phyloP scores from a whole-genome alignment of 176 grass and related monocot species.

The Rhynchospora tenuis region DNA sequence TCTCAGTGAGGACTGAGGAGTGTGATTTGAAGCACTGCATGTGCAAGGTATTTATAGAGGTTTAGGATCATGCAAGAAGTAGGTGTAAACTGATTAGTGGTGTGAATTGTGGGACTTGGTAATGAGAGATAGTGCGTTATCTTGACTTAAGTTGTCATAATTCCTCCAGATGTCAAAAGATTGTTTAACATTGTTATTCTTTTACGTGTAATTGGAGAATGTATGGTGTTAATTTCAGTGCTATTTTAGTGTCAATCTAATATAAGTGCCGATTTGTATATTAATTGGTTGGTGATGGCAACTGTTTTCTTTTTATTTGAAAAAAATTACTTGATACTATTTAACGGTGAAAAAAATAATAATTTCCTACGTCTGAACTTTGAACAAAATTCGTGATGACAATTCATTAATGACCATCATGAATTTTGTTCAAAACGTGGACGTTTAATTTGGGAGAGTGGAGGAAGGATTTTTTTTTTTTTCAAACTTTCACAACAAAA shows the following conservation, averaged over 20 bases:
- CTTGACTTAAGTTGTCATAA: conserved; percentile 25
- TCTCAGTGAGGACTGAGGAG: background rate
- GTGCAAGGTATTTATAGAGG: conserved; percentile 29
- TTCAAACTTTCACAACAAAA: too few species aligned
- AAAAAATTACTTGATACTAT: background rate
- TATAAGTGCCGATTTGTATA: background rate
- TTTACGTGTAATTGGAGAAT: too few species aligned
- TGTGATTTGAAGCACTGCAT: background rate
- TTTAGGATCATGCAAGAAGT: conserved; percentile 14
- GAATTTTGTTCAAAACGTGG: too few species aligned
- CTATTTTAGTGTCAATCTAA: background rate
- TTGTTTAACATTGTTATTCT: background rate
- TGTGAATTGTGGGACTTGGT: conserved; percentile 27
- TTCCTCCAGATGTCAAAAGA: background rate
- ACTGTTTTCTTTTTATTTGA: background rate
- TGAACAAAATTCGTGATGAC: background rate
- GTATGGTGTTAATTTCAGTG: background rate
- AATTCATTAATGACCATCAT: too few species aligned
- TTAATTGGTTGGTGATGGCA: background rate
- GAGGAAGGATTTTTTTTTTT: too few species aligned
- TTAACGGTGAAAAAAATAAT: background rate
- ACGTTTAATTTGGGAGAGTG: too few species aligned
- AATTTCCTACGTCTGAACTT: background rate
- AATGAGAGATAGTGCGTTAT: conserved; percentile 23
- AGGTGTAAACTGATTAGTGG: background rate